Base-by-base conservation (phyloP, 176 grass and related monocot species). In the Puccinellia tenuiflora region DNA sequence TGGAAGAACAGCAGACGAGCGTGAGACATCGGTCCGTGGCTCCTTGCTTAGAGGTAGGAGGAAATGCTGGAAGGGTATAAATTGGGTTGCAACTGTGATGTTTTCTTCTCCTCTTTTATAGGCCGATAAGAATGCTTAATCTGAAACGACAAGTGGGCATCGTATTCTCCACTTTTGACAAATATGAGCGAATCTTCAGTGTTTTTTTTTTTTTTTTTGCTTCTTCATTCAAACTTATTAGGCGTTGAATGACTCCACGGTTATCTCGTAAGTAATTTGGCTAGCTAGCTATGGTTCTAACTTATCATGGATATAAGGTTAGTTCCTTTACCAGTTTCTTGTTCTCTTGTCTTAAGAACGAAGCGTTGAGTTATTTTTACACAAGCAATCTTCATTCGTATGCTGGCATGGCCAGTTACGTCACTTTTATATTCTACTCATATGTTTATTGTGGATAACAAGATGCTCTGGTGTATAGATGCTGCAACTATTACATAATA, bases 51-150 rank as follows among this genome's bases (percentile, higher is more conserved):
- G 9, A 16, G 73, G 64, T 90, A 28, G 20, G 22, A 50, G 57
- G 38, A 39, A 73, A 73, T 59, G 47, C 4, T 25, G 69, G 28
- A 48, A 66, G 21, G 66, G 79, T 75, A 46, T 34, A 47, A 59
- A 17, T 50, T 86, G 21, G 57, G 56, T 51, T 83, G 48, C 30
- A 75, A 30, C 6, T 75, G 67, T 21, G 29, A 25, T 75, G 84
- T 83, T 61, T 24, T 35, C 30, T n/a, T 83, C 21, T 24, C 77
- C 81, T 68, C 71, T 89, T 84, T 89, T 90, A 92, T 92, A 92
- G 87, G 87, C 52, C 18, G 35, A 37, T 20, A 68, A 84, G 55
- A 61, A 60, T 25, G 9, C 40, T 60, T 84, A 30, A 51, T 73
- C 56, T 31, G 8, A 42, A 42, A 79, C 1, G 71, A 84, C 67